These are phyloP conservation scores for Hanseniaspora nectarophila DNA, from an alignment of 805 yeast genomes.

Conservation along the genomic window DNA sequence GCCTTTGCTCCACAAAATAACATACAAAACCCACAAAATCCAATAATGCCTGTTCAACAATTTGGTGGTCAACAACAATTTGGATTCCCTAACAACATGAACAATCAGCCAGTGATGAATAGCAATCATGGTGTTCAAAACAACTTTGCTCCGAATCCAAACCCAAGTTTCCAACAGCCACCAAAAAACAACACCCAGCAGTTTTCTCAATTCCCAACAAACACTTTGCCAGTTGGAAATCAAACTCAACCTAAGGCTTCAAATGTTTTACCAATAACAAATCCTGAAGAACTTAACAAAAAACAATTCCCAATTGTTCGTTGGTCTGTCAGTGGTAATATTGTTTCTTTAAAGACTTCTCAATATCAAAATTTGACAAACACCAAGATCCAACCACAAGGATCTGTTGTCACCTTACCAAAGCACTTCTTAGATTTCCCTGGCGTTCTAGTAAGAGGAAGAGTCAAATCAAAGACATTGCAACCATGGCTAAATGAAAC, in stretches of 20 bases:
- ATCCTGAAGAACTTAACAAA: conserved; percentile 3
- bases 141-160: background rate
- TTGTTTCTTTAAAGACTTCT: conserved; percentile 37
- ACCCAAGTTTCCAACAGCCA: background rate
- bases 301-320: conserved; percentile 68
- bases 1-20: background rate
- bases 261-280: background rate
- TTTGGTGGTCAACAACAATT: background rate
- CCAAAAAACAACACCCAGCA: background rate
- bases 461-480: conserved; percentile 52
- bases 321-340: conserved; percentile 43
- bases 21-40: background rate
- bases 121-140: background rate
- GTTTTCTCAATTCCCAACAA: background rate
- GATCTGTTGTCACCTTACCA: conserved; percentile 1
- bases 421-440: conserved; percentile 28
- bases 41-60: background rate
- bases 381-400: conserved; percentile 1
- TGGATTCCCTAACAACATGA: background rate
- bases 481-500: conserved; percentile 52
- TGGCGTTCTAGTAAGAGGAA: conserved; percentile 43
- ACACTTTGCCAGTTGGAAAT: background rate
- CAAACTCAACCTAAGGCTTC: background rate
- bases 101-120: background rate
- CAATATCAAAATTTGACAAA: background rate